These are phyloP conservation scores for Alternaria sp. DNA, from an alignment of 2,329 filamentous ascomycete species.

Conservation along the genomic window DNA sequence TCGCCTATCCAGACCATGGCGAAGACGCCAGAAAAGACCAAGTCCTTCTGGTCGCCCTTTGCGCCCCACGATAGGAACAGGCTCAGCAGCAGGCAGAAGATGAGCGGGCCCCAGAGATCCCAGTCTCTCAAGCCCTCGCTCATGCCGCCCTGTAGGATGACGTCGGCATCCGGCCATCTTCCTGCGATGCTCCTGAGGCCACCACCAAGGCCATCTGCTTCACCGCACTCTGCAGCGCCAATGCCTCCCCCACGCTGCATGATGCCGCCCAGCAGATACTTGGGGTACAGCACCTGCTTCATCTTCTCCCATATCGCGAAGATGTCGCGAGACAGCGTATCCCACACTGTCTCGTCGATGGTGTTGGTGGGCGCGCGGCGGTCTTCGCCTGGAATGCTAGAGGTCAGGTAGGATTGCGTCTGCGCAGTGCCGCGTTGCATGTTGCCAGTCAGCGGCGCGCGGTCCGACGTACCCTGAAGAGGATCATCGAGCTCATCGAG, in stretches of 20 bases:
- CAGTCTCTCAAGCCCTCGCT: constrained; percentile 91
- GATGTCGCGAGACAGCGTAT: constrained; percentile 91
- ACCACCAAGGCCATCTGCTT: constrained; percentile 56
- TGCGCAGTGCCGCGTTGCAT: constrained; percentile 67
- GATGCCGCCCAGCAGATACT: constrained; percentile 82
- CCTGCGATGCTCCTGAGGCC: constrained; percentile 65
- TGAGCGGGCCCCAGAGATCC: constrained; percentile 96
- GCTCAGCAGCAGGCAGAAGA: constrained; percentile 90
- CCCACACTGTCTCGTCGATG: constrained; percentile 97
- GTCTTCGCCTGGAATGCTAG: constrained; percentile 90
- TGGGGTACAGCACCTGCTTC: constrained; percentile 94
- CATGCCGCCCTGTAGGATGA: constrained; percentile 75
- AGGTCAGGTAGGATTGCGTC: constrained; percentile 84
- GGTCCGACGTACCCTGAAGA: constrained; percentile 72
- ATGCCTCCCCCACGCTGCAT: constrained; percentile 67
- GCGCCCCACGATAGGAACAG: constrained; percentile 87
- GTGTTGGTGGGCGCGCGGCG: constrained; percentile 88
- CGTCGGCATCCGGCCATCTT: constrained; percentile 73
- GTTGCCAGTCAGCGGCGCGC: constrained; percentile 83
- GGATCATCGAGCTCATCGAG: constrained; percentile 95
- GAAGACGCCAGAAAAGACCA: constrained; percentile 96
- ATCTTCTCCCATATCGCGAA: constrained; percentile 97
- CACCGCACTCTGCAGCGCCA: constrained; percentile 65
- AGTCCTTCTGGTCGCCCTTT: constrained; percentile 78
- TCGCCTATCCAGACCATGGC: constrained; percentile 97